Evolutionary conservation across 176 grass and related monocot species (phyloP), one percentile per base, ranked within the genome.

Genomic region (Phoenix dactylifera): DNA sequence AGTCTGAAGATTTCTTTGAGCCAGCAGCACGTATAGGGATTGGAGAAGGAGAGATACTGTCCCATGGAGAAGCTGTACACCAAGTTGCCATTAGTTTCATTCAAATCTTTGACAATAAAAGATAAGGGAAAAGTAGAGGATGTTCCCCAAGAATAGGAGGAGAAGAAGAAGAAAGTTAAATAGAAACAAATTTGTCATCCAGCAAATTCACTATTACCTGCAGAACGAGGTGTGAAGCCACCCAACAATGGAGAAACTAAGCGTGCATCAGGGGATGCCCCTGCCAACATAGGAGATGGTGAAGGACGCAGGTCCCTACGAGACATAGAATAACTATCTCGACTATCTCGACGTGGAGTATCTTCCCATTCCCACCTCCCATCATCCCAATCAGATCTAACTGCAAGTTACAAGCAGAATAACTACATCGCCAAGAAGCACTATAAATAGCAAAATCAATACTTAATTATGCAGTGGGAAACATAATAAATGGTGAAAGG

Each of bases 321-420:
- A 63, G 81, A 83, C 26, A 70, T 51, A 59, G 84, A 70, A 1
- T 79, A 73, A 29, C 60, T 73, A 48, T 92, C 87, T 51, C 75
- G 79, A 70, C 76, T 79, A 39, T 82, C 75, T 54, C 63, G 80
- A 44, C 57, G 78, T 53, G 93, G 93, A 17, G 93, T 88, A 66
- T 98, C 93, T 72, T 98, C 87, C 93, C 93, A 98, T 64, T 98
- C 93, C 87, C 79, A 92, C 68, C 70, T 80, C 14, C 84, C 87
- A 68, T 82, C 74, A 35, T 98, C 87, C 93, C 87, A 98, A 44
- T 88, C 87, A 66, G 87, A 98, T 67, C 87, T 83, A 49, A 51
- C 93, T 88, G 63, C 22, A 56, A 73, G 26, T 55, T 65, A 57
- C 55, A 73, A 81, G 30, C 3, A 15, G 1, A 65, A 62, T 24